These are phyloP conservation scores for Dothistroma pini DNA, from an alignment of 2,329 filamentous ascomycete genomes.

Conservation along the genomic window DNA sequence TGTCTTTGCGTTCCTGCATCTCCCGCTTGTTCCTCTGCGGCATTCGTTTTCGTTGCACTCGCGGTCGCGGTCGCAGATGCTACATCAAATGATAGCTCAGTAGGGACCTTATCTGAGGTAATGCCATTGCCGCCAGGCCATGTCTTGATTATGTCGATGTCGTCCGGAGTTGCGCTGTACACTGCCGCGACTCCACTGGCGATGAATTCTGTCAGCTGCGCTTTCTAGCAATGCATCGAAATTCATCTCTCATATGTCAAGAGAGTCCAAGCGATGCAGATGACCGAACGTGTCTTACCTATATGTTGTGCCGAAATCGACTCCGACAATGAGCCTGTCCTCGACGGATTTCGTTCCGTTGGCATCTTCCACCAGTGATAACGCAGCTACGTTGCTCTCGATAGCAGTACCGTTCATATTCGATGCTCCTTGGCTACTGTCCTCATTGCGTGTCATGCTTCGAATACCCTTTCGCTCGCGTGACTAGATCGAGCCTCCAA, in stretches of 20 bases:
- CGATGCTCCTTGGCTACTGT: slow-evolving; percentile 3
- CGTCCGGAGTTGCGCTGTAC: slow-evolving; percentile 59
- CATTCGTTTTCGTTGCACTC: background rate
- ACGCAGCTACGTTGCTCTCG: slow-evolving; percentile 12
- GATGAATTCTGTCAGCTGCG: background rate
- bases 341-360: slow-evolving; percentile 12
- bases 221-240: background rate
- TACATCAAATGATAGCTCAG: slow-evolving; percentile 64
- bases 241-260: background rate
- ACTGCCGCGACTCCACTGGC: slow-evolving; percentile 58
- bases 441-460: slow-evolving; percentile 22
- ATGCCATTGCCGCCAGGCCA: slow-evolving; percentile 83
- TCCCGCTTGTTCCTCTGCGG: slow-evolving; percentile 3
- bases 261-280: background rate
- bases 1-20: slow-evolving; percentile 32
- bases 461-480: slow-evolving; percentile 1
- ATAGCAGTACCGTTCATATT: slow-evolving; percentile 16
- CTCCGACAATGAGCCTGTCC: slow-evolving; percentile 70
- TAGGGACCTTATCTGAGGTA: slow-evolving; percentile 83
- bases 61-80: slow-evolving; percentile 27
- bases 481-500: slow-evolving; percentile 2
- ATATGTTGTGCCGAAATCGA: slow-evolving; percentile 78
- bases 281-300: background rate
- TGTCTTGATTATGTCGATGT: slow-evolving; percentile 77
- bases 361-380: slow-evolving; percentile 15